A percentile compares a stretch with the other conserved stretches of the same genome.
phyloP scores from a whole-genome alignment of 108 stramenopile species.

The Skeletonema grethae region DNA sequence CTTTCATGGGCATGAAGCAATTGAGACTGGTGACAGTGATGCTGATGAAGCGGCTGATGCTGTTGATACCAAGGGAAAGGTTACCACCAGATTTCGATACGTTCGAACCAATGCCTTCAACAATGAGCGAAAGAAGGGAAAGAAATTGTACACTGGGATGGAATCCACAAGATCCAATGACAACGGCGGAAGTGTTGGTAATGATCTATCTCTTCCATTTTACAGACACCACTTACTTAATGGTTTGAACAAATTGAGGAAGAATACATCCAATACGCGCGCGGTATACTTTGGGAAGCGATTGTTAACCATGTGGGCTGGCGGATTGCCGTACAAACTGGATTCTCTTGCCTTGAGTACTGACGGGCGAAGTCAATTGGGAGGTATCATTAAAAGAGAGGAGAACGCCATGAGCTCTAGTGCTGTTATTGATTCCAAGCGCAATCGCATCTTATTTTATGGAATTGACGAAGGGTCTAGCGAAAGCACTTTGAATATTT shows the following conservation, averaged over 20 bases:
- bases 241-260: constrained; percentile 78
- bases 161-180: constrained; percentile 66
- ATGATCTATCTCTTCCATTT: constrained; percentile 73
- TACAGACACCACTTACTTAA: constrained; percentile 79
- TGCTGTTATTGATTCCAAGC: constrained; percentile 59
- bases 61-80: constrained; percentile 32
- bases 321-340: constrained; percentile 84
- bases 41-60: not conserved
- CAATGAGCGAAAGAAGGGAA: constrained; percentile 83
- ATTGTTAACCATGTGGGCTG: constrained; percentile 78
- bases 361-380: constrained; percentile 77
- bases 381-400: constrained; percentile 78
- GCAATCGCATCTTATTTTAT: constrained; percentile 76
- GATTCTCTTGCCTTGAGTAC: constrained; percentile 78
- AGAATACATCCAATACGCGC: constrained; percentile 83
- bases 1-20: constrained; percentile 52
- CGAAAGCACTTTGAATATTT: constrained; percentile 63
- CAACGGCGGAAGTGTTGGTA: constrained; percentile 43
- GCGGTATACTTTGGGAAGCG: constrained; percentile 77
- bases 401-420: constrained; percentile 65
- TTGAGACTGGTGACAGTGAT: constrained; percentile 15
- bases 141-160: constrained; percentile 77
- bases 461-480: constrained; percentile 57
- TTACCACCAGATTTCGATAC: constrained; percentile 63
- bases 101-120: constrained; percentile 80